A percentile compares a stretch with the other conserved stretches of the same genome.
These are phyloP conservation scores for Phytophthora pseudosyringae DNA, from an alignment of 352 stramenopile genomes.

Conservation along the genomic window DNA sequence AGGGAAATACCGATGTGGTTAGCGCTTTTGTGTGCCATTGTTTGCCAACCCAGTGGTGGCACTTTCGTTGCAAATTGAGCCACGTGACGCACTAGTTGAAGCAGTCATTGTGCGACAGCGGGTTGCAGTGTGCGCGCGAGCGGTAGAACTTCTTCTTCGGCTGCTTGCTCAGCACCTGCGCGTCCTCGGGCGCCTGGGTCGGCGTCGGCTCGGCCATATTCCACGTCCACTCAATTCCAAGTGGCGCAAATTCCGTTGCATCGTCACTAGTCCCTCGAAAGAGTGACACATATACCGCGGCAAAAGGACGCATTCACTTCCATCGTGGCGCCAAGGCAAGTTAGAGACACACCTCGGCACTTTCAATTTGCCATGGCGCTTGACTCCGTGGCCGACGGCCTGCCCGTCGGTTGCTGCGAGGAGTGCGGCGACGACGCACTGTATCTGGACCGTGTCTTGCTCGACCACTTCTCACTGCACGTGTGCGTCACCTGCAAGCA, in stretches of 20 bases:
- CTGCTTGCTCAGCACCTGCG: slow-evolving; percentile 47
- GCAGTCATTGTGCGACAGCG: slow-evolving; percentile 96
- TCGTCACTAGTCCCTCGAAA: slow-evolving; percentile 1
- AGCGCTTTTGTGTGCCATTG: slow-evolving; percentile 3
- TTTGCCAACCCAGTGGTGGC: not conserved
- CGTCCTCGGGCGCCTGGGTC: slow-evolving; percentile 17
- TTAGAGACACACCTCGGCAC: not conserved
- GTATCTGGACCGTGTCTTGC: slow-evolving; percentile 55
- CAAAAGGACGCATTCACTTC: slow-evolving; percentile 2
- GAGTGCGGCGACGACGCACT: slow-evolving; percentile 59
- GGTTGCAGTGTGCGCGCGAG: slow-evolving; percentile 96
- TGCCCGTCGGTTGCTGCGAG: slow-evolving; percentile 46
- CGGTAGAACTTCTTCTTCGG: slow-evolving; percentile 98
- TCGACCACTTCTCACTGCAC: slow-evolving; percentile 56
- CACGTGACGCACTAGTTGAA: slow-evolving; percentile 90
- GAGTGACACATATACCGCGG: slow-evolving; percentile 20
- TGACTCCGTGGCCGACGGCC: slow-evolving; percentile 9
- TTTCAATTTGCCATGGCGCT: slow-evolving; percentile 4
- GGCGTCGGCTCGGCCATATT: slow-evolving; percentile 36
- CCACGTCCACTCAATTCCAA: slow-evolving; percentile 28
- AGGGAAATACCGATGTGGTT: slow-evolving; percentile 4
- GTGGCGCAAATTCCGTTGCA: not conserved
- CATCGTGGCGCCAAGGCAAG: slow-evolving; percentile 1
- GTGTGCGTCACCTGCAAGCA: slow-evolving; percentile 78
- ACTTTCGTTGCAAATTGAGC: not conserved